These are phyloP conservation scores for Heliamphora exappendiculata DNA, from an alignment of 148 eudicot species.

Conservation along the genomic window DNA sequence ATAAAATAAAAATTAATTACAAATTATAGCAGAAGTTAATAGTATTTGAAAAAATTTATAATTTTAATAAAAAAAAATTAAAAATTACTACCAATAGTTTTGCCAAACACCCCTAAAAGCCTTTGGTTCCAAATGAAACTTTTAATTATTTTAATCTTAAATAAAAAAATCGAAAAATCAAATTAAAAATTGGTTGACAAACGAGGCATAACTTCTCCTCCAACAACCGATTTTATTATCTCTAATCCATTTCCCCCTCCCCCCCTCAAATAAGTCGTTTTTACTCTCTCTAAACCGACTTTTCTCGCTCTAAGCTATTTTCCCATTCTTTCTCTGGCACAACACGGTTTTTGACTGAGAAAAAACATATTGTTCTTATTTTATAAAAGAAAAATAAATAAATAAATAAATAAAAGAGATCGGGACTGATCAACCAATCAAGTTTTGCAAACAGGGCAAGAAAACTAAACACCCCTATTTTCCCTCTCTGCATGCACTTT, in stretches of 20 bases:
- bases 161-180: background rate
- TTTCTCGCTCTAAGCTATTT: too few species aligned
- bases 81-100: too few species aligned
- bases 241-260: background rate
- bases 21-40: too few species aligned
- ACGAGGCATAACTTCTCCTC: background rate
- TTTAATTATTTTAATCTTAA: background rate
- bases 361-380: background rate
- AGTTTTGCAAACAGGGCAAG: background rate
- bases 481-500: conserved; percentile 3
- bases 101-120: too few species aligned
- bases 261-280: background rate
- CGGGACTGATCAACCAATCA: background rate
- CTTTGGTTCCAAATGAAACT: too few species aligned
- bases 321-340: background rate
- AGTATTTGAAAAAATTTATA: too few species aligned
- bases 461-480: conserved; percentile 1
- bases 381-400: too few species aligned
- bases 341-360: background rate
- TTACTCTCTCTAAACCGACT: background rate
- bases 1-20: too few species aligned
- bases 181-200: too few species aligned
- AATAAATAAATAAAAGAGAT: background rate
- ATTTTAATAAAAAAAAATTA: too few species aligned
- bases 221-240: too few species aligned